Base-by-base conservation (phyloP, 1,139 yeast genomes). In the Scheffersomyces stambukii region DNA sequence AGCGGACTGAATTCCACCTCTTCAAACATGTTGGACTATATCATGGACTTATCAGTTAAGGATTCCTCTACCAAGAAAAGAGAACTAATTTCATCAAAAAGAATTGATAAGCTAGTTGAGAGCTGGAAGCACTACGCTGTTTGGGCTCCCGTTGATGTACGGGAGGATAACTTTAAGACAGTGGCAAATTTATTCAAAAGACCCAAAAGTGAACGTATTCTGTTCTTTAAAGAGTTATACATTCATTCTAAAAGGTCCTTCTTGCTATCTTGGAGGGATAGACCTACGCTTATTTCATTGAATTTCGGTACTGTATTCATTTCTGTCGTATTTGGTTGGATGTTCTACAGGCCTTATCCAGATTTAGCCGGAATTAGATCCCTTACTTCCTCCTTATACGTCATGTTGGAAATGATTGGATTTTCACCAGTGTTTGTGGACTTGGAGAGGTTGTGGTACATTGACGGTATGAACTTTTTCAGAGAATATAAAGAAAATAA, bases 401-500 rank as follows among this genome's bases (percentile, higher is more conserved):
- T 74, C 3, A 64, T 79, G 17, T 57, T 69, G 25, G 78, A 82
- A 19, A 56, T 79, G 17, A 77, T 80, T 48, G 79, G 81, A 3
- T 80, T 82, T 47, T 50, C 77, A 30, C 70, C 82, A 28, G 52
- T 81, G 43, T 56, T 81, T 25, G 75, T 77, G 45, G 94, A 83
- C 52, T 64, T 78, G 3, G 81, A 79, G 45, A 60, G 93, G 22
- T 55, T 83, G 4, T 80, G 86, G 57, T 60, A 65, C 5, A 57
- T 64, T 6, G 94, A 83, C 48, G 71, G 85, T 21, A 60, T 68
- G 27, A 68, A 75, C 15, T 82, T 75, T 50, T 81, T 77, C 45
- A 57, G 88, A 34, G 94, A 83, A 50, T 62, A 80, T 35, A 66
- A 72, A 27, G 93, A 83, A 37, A 70, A 77, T 5, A 69, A 75